Conservation (phyloP, 768 basidiomycete species). For the Rhodotorula taiwanensis region DNA sequence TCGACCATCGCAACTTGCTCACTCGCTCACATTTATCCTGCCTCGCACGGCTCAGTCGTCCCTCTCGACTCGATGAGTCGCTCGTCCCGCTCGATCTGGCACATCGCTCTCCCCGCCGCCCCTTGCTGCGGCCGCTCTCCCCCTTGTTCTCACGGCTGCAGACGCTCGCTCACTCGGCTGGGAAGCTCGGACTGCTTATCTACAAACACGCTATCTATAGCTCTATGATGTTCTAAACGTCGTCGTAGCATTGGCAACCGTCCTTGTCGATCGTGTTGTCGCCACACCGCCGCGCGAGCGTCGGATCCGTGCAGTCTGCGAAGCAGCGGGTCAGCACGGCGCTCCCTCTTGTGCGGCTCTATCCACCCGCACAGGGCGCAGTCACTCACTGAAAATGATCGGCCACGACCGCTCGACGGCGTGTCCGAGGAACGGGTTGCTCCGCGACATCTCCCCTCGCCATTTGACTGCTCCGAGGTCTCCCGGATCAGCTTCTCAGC, state of each 20-base stretch:
- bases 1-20: too few species aligned
- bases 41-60: too few species aligned
- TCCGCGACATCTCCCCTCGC: not conserved
- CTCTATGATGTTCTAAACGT: not conserved
- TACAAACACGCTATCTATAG: too few species aligned
- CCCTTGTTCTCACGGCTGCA: not conserved
- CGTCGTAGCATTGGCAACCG: slow-evolving; percentile 7
- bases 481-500: too few species aligned
- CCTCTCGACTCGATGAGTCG: too few species aligned
- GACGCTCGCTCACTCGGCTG: not conserved
- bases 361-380: not conserved
- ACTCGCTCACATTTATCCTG: too few species aligned
- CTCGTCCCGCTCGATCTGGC: too few species aligned
- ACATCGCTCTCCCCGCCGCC: not conserved
- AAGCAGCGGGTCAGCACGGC: too few species aligned
- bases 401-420: slow-evolving; percentile 17
- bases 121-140: not conserved
- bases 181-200: too few species aligned
- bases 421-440: slow-evolving; percentile 12
- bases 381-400: slow-evolving; percentile 11
- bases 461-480: slow-evolving; percentile 1
- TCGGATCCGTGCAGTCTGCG: slow-evolving; percentile 16
- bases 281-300: not conserved
- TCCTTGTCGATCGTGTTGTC: slow-evolving; percentile 13
- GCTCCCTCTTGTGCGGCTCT: not conserved